Percentiles rank a stretch among this genome's conserved stretches.
These are phyloP conservation scores for Erodium trifolium DNA, from an alignment of 441 rosid genomes.

Conservation along the genomic window DNA sequence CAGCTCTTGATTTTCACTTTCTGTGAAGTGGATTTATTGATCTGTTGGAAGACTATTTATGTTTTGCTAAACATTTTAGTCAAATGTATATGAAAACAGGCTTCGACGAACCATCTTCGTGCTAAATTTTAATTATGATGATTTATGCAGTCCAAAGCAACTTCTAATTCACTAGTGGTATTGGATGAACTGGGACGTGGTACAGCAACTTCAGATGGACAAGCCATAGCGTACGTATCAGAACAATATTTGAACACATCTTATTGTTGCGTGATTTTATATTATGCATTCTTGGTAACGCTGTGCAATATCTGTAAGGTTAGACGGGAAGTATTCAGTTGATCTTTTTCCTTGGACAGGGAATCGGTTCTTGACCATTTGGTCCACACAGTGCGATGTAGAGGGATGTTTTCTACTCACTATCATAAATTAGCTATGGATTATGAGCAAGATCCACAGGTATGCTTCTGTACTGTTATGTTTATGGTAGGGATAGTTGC, in stretches of 20 bases:
- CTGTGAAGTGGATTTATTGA: no score
- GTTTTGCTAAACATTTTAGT: not conserved
- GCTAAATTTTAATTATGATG: slow-evolving; percentile 10
- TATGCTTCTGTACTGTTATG: slow-evolving; percentile 16
- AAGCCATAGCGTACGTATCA: slow-evolving; percentile 86
- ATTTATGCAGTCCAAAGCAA: slow-evolving; percentile 65
- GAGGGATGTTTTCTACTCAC: slow-evolving; percentile 96
- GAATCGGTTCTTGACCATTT: slow-evolving; percentile 92
- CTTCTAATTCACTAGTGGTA: slow-evolving; percentile 74
- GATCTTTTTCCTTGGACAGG: slow-evolving; percentile 35
- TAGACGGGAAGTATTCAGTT: slow-evolving; percentile 6
- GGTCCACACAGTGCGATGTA: slow-evolving; percentile 65
- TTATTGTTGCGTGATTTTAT: not conserved
- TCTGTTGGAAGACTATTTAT: not conserved
- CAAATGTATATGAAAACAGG: not conserved
- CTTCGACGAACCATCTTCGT: not conserved
- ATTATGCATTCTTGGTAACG: slow-evolving; percentile 8
- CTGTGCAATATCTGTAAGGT: slow-evolving; percentile 2
- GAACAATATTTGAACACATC: slow-evolving; percentile 4
- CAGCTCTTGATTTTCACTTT: no score
- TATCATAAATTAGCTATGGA: slow-evolving; percentile 83
- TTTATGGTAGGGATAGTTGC: not conserved
- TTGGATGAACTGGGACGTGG: slow-evolving; percentile 98
- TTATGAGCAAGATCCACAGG: slow-evolving; percentile 63
- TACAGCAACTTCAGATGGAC: slow-evolving; percentile 97